These are phyloP conservation scores for Penicillium digitatum DNA, from an alignment of 2,329 filamentous ascomycete species.

Conservation along the genomic window DNA sequence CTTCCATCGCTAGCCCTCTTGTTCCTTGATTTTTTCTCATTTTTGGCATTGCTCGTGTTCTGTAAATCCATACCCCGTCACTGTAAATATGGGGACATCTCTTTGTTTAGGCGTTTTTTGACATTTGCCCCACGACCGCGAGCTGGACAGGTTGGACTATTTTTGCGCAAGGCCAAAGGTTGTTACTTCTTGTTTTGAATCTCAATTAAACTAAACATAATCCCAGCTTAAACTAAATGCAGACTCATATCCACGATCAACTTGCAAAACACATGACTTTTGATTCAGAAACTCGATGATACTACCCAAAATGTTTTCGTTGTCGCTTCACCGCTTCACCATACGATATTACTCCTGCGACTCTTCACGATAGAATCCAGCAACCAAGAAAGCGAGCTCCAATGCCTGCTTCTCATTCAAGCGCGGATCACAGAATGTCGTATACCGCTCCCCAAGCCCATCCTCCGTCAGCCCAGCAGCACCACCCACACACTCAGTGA, in stretches of 20 bases:
- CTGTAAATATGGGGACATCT: slow-evolving; percentile 20
- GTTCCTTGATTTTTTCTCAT: slow-evolving; percentile 45
- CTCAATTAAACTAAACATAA: background rate
- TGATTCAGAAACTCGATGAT: background rate
- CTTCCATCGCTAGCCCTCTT: slow-evolving; percentile 69
- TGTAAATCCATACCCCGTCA: slow-evolving; percentile 14
- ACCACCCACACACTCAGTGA: slow-evolving; percentile 92
- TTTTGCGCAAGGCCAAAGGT: background rate
- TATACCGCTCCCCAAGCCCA: slow-evolving; percentile 85
- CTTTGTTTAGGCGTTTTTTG: slow-evolving; percentile 8
- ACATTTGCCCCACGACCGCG: background rate
- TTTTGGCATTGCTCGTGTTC: slow-evolving; percentile 2
- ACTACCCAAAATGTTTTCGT: background rate
- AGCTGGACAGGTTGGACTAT: background rate
- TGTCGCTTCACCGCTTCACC: background rate
- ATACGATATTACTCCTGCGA: slow-evolving; percentile 18
- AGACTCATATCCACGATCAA: background rate
- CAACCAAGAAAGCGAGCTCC: slow-evolving; percentile 89
- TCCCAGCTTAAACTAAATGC: background rate
- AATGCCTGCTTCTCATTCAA: slow-evolving; percentile 97
- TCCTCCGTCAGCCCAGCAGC: slow-evolving; percentile 83
- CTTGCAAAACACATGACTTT: background rate
- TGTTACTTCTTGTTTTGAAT: background rate
- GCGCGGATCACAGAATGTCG: slow-evolving; percentile 90
- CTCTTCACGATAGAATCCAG: slow-evolving; percentile 66